Evolutionary conservation across 1,139 yeast genomes (phyloP), one percentile per base, ranked within the genome.

Genomic region (Diutina sp.): DNA sequence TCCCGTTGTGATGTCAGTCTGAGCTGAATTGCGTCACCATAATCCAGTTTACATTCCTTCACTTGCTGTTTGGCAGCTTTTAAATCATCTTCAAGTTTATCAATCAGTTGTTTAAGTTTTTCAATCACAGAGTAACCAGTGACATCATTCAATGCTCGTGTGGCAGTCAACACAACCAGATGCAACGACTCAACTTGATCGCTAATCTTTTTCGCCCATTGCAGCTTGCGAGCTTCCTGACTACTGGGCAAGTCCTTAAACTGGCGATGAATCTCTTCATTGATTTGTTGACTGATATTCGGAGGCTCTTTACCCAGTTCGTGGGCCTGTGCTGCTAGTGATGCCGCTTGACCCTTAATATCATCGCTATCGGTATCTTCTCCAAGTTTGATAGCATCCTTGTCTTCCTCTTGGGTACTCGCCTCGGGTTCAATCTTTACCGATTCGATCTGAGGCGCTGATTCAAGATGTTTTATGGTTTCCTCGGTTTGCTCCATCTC

Each of bases 71-170:
- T 82, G 3, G 83, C 72, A 0, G 66, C 67, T 55, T 73, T 72
- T 55, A 90, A 70, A 48, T 79, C 81, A 12, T 64, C 62, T 61
- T 82, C 85, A 63, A 80, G 58, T 63, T 58, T 64, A 21, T 80
- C 84, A 32, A 90, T 90, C 1, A 80, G 70, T 46, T 74, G 68
- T 69, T 90, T 87, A 63, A 93, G 71, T 58, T 77, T 73, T 64
- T 89, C 96, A 58, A 95, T 89, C 12, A 86, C 77, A 0, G 93
- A 79, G 67, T 95, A 95, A 0, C 99, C 99, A 0, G 99, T 93
- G 11, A 90, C 85, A 64, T 91, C 97, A 66, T 95, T 95, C 52
- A 93, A 72, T 0, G 91, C 81, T 58, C 82, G 76, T 0, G 95
- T 85, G 0, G 84, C 79, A 60, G 85, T 79, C 1, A 87, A 72